Conservation (phyloP, 2,329 filamentous ascomycete genomes). For the Eutypa lata region DNA sequence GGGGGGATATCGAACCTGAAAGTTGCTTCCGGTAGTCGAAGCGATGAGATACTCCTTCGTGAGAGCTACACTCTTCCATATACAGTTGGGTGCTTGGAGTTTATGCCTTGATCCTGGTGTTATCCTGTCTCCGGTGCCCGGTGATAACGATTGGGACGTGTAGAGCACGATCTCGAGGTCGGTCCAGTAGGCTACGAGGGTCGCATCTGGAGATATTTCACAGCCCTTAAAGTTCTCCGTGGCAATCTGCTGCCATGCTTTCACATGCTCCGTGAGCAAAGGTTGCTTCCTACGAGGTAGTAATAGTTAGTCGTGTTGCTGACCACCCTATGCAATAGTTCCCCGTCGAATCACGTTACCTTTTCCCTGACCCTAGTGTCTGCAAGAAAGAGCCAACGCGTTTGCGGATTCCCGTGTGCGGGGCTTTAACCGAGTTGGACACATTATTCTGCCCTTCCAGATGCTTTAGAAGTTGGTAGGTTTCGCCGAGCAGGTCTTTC, state of each 20-base stretch:
- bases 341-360: neutral
- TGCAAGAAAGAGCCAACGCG: neutral
- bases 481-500: constrained; percentile 14
- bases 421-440: no score
- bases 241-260: constrained; percentile 12
- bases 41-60: constrained; percentile 18
- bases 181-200: constrained; percentile 26
- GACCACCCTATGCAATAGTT: neutral
- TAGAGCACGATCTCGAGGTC: constrained; percentile 25
- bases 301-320: neutral
- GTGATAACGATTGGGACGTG: constrained; percentile 18
- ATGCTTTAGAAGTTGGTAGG: constrained; percentile 2
- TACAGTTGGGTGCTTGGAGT: constrained; percentile 12
- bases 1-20: constrained; percentile 6
- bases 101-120: constrained; percentile 6
- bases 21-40: constrained; percentile 17
- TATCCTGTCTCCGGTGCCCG: neutral
- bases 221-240: constrained; percentile 24
- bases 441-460: neutral
- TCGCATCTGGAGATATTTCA: constrained; percentile 23
- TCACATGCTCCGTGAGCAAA: constrained; percentile 11
- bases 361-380: neutral
- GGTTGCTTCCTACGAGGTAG: neutral
- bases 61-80: constrained; percentile 17
- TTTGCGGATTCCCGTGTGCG: neutral